Evolutionary conservation across 768 basidiomycete genomes (phyloP).

Genomic region (Leccinum uliginosum): DNA sequence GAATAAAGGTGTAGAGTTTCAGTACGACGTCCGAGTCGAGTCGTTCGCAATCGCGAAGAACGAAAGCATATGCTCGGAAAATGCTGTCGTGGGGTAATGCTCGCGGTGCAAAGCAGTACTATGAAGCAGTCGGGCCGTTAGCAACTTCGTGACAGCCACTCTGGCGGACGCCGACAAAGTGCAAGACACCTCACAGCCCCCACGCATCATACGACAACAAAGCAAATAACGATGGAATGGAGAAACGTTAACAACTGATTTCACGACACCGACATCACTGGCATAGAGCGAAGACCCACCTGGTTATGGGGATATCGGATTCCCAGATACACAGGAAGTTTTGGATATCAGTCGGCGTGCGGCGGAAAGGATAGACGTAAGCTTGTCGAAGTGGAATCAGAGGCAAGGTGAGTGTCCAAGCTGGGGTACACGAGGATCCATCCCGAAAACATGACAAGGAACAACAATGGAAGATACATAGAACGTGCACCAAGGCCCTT

Average conservation of each 20-base stretch:
- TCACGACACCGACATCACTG: slow-evolving; percentile 72
- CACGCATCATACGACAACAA: slow-evolving; percentile 17
- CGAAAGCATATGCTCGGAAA: slow-evolving; percentile 67
- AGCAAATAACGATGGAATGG: slow-evolving; percentile 32
- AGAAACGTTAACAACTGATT: slow-evolving; percentile 62
- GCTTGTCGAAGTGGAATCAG: slow-evolving; percentile 50
- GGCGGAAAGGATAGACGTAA: slow-evolving; percentile 64
- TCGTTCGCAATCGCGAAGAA: slow-evolving; percentile 62
- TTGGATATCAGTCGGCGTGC: slow-evolving; percentile 72
- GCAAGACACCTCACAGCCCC: slow-evolving; percentile 12
- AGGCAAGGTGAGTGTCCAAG: slow-evolving; percentile 46
- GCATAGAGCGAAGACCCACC: slow-evolving; percentile 70
- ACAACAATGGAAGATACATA: slow-evolving; percentile 25
- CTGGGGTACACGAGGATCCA: background rate
- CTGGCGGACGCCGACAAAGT: slow-evolving; percentile 64
- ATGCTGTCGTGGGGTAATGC: slow-evolving; percentile 65
- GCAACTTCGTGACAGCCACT: slow-evolving; percentile 65
- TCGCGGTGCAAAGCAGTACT: slow-evolving; percentile 51
- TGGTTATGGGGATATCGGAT: slow-evolving; percentile 87
- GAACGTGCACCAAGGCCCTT: slow-evolving; percentile 13
- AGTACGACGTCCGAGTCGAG: slow-evolving; percentile 78
- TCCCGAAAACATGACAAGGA: slow-evolving; percentile 13
- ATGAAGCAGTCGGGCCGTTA: slow-evolving; percentile 69
- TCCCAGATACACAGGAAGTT: slow-evolving; percentile 82
- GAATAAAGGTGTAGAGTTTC: slow-evolving; percentile 64